Evolutionary conservation across 2,329 filamentous ascomycete genomes (phyloP), one percentile per base, ranked within the genome.

Genomic region (Shiraia sp.): DNA sequence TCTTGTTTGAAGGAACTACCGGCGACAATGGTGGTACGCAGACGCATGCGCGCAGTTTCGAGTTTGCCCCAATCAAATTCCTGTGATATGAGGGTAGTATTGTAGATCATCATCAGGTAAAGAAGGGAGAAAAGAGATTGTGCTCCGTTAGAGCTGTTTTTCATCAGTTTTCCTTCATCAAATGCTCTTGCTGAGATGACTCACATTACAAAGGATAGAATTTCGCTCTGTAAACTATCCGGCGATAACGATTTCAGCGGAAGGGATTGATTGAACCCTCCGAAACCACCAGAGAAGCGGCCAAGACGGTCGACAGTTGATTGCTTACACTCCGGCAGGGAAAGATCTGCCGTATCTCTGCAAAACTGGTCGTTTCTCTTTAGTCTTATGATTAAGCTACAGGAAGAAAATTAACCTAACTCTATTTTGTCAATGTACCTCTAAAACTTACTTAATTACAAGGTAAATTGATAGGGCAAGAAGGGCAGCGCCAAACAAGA

Each of bases 101-200:
- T 63, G 35, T 66, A 66, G 14, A 65, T 57, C 26, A 67, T 33
- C 42, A 66, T 57, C 3, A 64, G 45, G 38, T 65, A 65, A 2
- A 65, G 47, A 3, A 65, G 45, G 2, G 57, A 62, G 40, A 63
- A 66, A 13, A 65, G 53, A 28, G 63, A 59, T 32, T 65, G 58
- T 5, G 59, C 61, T 15, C 59, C 59, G 40, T 64, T 65, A 25
- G 56, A 59, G 25, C 55, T 59, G 14, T 9, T 14, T 3, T 19
- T 9, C 15, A 22, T 51, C 10, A 51, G 39, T 36, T 32, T 6
- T 26, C 10, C n/a, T 4, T 10, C 19, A 17, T 3, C 19, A 10
- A 12, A 14, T n/a, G 13, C 3, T 10, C 16, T 4, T n/a, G 24
- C 31, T 15, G 12, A 12, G 16, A 15, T 32, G 16, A 52, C 51